Conservation (phyloP, 1,284 basidiomycete species). For the Cryptococcus sp. region DNA sequence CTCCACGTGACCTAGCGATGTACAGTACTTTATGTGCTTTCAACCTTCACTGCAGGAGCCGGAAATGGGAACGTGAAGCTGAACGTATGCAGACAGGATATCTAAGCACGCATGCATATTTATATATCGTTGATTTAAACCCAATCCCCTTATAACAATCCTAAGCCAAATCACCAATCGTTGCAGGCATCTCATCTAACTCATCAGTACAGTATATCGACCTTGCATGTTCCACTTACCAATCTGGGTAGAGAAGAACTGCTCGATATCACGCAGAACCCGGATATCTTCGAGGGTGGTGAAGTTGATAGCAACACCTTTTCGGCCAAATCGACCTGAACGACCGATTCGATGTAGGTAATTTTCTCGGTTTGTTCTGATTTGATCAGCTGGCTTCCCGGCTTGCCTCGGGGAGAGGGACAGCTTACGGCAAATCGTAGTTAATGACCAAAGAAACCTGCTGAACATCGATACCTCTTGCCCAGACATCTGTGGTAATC, state of each 20-base stretch:
- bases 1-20: too few relatives aligned
- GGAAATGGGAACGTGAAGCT: constrained; percentile 61
- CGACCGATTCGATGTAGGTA: constrained; percentile 57
- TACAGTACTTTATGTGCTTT: too few relatives aligned
- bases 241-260: constrained; percentile 12
- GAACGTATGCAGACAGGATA: constrained; percentile 53
- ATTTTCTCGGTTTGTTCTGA: constrained; percentile 45
- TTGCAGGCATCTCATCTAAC: neutral
- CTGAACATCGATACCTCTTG: constrained; percentile 96
- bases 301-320: constrained; percentile 36
- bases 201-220: too few relatives aligned
- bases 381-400: neutral
- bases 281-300: constrained; percentile 21
- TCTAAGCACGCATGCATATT: neutral
- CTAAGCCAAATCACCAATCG: neutral
- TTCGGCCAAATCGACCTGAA: constrained; percentile 56
- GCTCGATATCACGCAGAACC: constrained; percentile 21
- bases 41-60: too few relatives aligned
- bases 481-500: constrained; percentile 98
- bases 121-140: neutral
- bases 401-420: too few relatives aligned
- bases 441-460: constrained; percentile 98
- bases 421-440: constrained; percentile 71
- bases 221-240: constrained; percentile 12
- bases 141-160: neutral